Base-by-base conservation (phyloP, 495 filamentous ascomycete species). In the Talaromyces wortmannii region DNA sequence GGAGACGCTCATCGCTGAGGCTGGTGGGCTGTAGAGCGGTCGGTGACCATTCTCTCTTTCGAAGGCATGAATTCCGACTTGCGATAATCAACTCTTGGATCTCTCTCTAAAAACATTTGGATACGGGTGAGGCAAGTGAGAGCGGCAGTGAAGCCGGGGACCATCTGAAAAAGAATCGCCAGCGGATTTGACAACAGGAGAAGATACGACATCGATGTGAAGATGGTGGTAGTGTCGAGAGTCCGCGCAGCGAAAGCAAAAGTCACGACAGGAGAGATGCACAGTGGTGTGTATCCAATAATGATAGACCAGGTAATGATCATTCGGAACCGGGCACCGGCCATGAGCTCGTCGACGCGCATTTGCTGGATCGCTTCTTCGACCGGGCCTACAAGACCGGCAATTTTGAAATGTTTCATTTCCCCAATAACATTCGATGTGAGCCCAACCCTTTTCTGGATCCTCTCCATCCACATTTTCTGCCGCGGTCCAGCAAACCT, bases 391-490 rank as follows among this genome's bases (percentile, higher is more conserved):
- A 70, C 68, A 1, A 82, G 55, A 4, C 78, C 81, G 7, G 73
- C 65, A 72, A 80, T 77, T 55, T 82, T 84, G 23, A 84, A 64
- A 30, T 77, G 75, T 55, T 85, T 85, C 58, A 84, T 81, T 0
- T 77, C 71, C 12, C 74, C 65, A 5, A 87, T 59, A 67, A 82
- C 76, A 0, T 72, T 59, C 8, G 69, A 72, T 8, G 78, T 86
- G 72, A 31, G 85, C 33, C 31, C 72, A 29, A 59, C 79, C 61
- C 16, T 78, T 69, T 76, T 73, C 74, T 84, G 72, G 74, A 82
- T 0, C 87, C 74, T 45, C 81, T 59, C 54, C 33, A 77, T 75
- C 78, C 78, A 82, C 61, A 62, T 62, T 13, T 67, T 73, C 60
- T 79, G 81, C 16, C 74, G 67, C 33, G 68, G 63, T 52, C 73